Conservation (phyloP, 805 yeast species). For the Lipomyces spencermartinsiae region DNA sequence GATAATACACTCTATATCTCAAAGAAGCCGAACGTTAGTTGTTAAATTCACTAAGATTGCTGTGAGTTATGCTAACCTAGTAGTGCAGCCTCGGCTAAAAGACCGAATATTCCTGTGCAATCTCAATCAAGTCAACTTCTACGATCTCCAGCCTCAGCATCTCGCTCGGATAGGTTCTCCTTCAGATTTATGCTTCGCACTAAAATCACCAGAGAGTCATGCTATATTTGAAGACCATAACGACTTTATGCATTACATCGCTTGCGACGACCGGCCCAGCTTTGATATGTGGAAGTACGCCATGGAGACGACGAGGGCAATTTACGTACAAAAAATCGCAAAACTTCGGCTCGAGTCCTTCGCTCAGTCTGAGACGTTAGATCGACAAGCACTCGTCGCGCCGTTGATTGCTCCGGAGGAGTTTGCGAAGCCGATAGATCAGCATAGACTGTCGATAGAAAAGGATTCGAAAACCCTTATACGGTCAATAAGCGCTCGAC, state of each 20-base stretch:
- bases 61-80: background rate
- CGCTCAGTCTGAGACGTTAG: background rate
- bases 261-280: constrained; percentile 24
- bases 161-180: constrained; percentile 11
- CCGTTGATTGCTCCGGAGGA: constrained; percentile 24
- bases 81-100: constrained; percentile 19
- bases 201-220: constrained; percentile 19
- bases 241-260: constrained; percentile 21
- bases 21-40: constrained; percentile 20
- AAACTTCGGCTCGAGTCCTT: constrained; percentile 13
- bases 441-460: constrained; percentile 15
- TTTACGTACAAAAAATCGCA: constrained; percentile 12
- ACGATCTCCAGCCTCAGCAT: background rate
- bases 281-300: constrained; percentile 28
- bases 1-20: constrained; percentile 16
- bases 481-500: constrained; percentile 14
- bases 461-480: constrained; percentile 19
- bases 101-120: constrained; percentile 21
- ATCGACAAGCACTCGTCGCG: background rate
- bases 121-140: constrained; percentile 19
- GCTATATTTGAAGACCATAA: constrained; percentile 24
- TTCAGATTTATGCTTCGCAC: constrained; percentile 19
- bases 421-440: constrained; percentile 15
- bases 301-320: constrained; percentile 17
- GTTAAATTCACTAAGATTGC: background rate